Evolutionary conservation across 331 rosid genomes (phyloP), one percentile per base, ranked within the genome.

Genomic region (Saraca asoca): DNA sequence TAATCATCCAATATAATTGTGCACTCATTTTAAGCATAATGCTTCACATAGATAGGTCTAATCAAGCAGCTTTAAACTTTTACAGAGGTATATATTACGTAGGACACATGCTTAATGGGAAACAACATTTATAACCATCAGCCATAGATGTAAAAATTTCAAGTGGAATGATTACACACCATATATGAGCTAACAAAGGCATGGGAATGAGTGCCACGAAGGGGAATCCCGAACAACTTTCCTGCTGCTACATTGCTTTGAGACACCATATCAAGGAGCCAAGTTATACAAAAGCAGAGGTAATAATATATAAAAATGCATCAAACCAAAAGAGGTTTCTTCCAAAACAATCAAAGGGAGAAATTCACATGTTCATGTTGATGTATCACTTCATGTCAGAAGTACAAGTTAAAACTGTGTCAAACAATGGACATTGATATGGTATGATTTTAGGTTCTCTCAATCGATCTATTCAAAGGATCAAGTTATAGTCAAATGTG

Each of bases 161-260:
- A 24, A 46, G 71, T 12, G 51, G 69, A 71, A 80, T 24, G 75
- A 52, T 44, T 44, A 76, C 85, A 31, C 43, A 87, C 96, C 88
- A 87, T 83, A 76, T 72, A 87, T 60, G 98, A 92, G 93, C 95
- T 92, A 71, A 92, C 89, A 24, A 89, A 92, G 71, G 98, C 98
- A 89, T 92, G 98, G n/a, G 98, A 92, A 77, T 92, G 98, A 44
- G 98, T 92, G 65, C 96, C 96, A 51, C 95, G 89, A 64, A 92
- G 95, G 18, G 98, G 98, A 65, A 92, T 92, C 62, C 95, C 91
- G 19, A 92, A 92, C 79, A 89, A 80, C 74, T 71, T 89, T 76
- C 93, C 98, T 56, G 96, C 96, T 31, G 95, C 95, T 61, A 89
- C 95, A 74, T 92, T 89, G 85, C 96, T 91, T 57, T 58, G 53